phyloP scores from a whole-genome alignment of 139 green algal species.

The Tetratostichococcus sp. region DNA sequence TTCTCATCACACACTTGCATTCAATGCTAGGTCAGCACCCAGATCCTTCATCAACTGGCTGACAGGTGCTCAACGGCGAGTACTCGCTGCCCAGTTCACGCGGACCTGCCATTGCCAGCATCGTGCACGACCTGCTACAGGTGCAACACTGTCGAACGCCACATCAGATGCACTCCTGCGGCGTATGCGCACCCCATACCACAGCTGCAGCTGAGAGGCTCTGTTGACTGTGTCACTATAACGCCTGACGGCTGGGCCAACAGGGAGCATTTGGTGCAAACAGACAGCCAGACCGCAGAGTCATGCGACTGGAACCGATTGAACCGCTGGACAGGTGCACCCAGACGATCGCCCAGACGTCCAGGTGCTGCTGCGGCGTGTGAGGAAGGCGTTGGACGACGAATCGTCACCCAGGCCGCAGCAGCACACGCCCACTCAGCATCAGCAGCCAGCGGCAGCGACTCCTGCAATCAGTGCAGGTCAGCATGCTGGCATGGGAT shows the following conservation, averaged over 20 bases:
- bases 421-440: neutral
- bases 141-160: neutral
- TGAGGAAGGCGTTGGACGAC: neutral
- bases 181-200: too few species aligned
- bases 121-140: conserved; percentile 17
- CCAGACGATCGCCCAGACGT: conserved; percentile 11
- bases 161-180: too few species aligned
- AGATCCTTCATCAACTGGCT: too few species aligned
- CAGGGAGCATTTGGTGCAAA: too few species aligned
- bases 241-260: too few species aligned
- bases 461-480: neutral
- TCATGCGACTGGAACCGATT: too few species aligned
- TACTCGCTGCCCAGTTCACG: conserved; percentile 43
- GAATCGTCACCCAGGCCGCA: neutral
- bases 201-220: too few species aligned
- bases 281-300: too few species aligned
- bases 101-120: conserved; percentile 1
- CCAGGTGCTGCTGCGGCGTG: neutral
- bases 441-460: neutral
- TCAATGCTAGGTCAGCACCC: too few species aligned
- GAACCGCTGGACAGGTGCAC: neutral
- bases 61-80: conserved; percentile 67
- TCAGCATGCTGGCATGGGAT: too few species aligned
- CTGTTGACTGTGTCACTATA: too few species aligned
- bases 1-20: too few species aligned